Base-by-base conservation (phyloP, 331 rosid genomes). In the Pyracantha coccinea region DNA sequence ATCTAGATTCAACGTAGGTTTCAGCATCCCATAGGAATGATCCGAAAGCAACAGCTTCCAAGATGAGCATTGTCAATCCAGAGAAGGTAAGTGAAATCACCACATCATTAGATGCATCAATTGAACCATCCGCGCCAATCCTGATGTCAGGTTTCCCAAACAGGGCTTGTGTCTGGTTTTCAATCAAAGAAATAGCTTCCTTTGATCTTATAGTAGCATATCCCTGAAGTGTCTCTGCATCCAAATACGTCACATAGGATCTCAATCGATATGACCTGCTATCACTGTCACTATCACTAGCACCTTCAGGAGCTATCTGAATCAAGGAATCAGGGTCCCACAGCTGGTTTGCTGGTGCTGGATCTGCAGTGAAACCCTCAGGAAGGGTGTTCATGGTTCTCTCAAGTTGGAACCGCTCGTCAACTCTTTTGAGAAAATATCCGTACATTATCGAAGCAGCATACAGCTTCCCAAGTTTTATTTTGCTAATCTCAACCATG, bases 371-470 rank as follows among this genome's bases (percentile, higher is more conserved):
- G 14, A 87, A 81, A 32, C 87, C 93, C 79, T 84, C 73, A 14
- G 99, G 96, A 79, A 90, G 93, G 55, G 90, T 95, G 66, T 91
- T 89, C 93, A 88, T 80, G 47, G 86, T 77, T 79, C 93, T 88
- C 79, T 95, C 97, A 41, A 94, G 99, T 75, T 94, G 99, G 80
- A 80, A 94, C 75, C 97, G 88, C 38, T 92, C 87, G 79, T 94
- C 99, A 38, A 94, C 97, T 82, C 99, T 90, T 83, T 80, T 92
- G 60, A 94, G 96, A 69, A 94, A 94, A 79, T 94, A 94, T 69
- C 99, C 99, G 19, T 94, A 94, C 97, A 94, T 94, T 67, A 94
- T 87, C 8, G 99, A 94, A 83, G 99, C 97, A 59, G 99, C 99
- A 84, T 94, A 94, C 64, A 94, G 81, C 89, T 94, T 94, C 28